These are phyloP conservation scores for Blastocystis sp. DNA, from an alignment of 352 stramenopile genomes.

Conservation along the genomic window DNA sequence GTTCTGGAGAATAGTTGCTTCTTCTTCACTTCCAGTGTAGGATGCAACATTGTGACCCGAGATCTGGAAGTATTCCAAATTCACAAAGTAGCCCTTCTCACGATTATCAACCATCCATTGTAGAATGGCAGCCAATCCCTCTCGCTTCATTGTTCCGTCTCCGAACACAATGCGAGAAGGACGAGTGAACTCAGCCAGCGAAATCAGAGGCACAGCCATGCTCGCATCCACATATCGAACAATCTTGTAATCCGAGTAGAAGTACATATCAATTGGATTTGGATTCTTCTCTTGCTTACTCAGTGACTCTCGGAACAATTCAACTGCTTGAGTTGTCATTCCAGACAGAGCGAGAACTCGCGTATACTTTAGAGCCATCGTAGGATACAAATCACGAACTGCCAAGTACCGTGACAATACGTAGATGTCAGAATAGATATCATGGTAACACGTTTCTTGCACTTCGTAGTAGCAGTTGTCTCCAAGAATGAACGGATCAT, in stretches of 20 bases:
- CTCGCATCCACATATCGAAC: background rate
- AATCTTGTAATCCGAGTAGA: background rate
- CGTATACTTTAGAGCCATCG: background rate
- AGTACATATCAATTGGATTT: background rate
- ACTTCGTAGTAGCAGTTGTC: background rate
- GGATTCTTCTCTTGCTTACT: background rate
- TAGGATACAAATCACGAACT: background rate
- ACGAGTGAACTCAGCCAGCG: no score
- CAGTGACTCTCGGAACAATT: background rate
- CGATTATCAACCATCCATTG: background rate
- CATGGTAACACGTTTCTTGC: background rate
- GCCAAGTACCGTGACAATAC: background rate
- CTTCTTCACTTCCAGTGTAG: background rate
- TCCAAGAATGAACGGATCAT: slow-evolving; percentile 18
- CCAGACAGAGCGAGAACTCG: background rate
- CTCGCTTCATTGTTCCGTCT: no score
- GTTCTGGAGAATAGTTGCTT: background rate
- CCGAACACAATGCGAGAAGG: no score
- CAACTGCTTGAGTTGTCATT: background rate
- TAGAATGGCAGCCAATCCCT: background rate
- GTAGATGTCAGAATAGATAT: background rate
- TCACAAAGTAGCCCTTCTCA: background rate
- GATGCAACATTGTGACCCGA: background rate
- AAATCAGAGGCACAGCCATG: background rate
- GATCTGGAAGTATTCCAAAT: background rate